Evolutionary conservation across 495 filamentous ascomycete species (phyloP).

Genomic region (Platismatia glauca): DNA sequence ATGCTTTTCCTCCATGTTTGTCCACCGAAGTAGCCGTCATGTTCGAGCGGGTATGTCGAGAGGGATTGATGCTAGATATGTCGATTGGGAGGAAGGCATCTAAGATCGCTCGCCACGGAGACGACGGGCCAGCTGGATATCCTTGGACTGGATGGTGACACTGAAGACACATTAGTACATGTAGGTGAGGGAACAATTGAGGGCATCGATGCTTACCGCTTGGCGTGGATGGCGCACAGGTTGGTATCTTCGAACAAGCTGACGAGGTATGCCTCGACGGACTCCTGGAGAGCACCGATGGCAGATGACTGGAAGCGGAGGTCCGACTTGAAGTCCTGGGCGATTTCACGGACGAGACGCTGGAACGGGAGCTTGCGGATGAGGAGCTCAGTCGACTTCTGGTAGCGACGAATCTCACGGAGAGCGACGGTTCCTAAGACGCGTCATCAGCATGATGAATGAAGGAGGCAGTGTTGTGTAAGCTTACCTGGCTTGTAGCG

Average conservation of each 20-base stretch:
- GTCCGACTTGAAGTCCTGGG: conserved; percentile 99
- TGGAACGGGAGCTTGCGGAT: conserved; percentile 99
- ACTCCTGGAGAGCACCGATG: conserved; percentile 99
- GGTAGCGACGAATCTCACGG: conserved; percentile 99
- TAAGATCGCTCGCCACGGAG: conserved; percentile 93
- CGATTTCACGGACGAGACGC: conserved; percentile 99
- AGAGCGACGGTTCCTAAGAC: conserved; percentile 90
- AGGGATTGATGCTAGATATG: conserved; percentile 11
- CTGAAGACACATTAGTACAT: neutral
- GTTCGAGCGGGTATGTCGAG: conserved; percentile 25
- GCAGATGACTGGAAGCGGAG: conserved; percentile 99
- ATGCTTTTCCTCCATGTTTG: conserved; percentile 21
- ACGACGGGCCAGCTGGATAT: conserved; percentile 93
- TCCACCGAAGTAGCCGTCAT: conserved; percentile 11
- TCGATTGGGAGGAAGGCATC: conserved; percentile 19
- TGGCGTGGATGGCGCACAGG: conserved; percentile 99
- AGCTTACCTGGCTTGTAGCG: conserved; percentile 95
- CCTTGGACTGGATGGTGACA: conserved; percentile 89
- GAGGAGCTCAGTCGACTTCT: conserved; percentile 99
- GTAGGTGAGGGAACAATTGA: neutral
- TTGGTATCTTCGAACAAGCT: conserved; percentile 99
- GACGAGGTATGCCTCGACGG: conserved; percentile 99
- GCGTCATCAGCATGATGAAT: conserved; percentile 29
- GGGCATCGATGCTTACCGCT: conserved; percentile 59
- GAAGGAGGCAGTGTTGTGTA: neutral